Evolutionary conservation across 495 filamentous ascomycete genomes (phyloP), one percentile per base, ranked within the genome.

Genomic region (Ascobolus immersus): DNA sequence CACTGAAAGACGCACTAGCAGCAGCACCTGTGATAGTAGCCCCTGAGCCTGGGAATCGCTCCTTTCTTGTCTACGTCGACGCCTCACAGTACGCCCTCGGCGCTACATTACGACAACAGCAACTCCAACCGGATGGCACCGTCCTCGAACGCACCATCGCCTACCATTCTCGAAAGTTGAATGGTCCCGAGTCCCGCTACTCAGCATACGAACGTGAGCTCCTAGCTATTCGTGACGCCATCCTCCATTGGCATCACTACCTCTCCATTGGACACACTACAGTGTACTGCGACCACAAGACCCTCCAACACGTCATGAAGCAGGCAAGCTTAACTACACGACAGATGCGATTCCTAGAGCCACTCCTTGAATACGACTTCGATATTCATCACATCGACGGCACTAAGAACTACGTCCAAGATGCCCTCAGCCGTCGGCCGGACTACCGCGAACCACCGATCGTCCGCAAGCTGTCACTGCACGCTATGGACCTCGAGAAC

Each of bases 161-260:
- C 1, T 36, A 30, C 17, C 30, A 9, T 10, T 30, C n/a, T 10
- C 4, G 22, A 2, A 36, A 36, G 12, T 12, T 36, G 2, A 10
- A 0, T 17, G n/a, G 23, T 0, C 1, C 34, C 2, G 22, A 31
- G 8, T 10, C 14, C 0, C 1, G 22, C 1, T 36, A 30, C 8
- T 21, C 15, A 14, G 21, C 25, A 1, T 36, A 36, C 21, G 25
- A 36, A 11, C 9, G 21, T 5, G 34, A 36, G 14, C 6, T 36
- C 4, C 34, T 36, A 2, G 34, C 34, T 5, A 21, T 36, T 6
- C 4, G 12, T 6, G 34, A 36, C 21, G 5, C 25, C 8, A 25
- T 36, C 1, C 14, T 17, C 7, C 25, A 36, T 7, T 36, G 34
- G 34, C 6, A 18, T 2, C 30, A 36, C 14, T 36, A 36, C 9